These are phyloP conservation scores for Przewalskia tangutica DNA, from an alignment of 257 asterid genomes.

Conservation along the genomic window DNA sequence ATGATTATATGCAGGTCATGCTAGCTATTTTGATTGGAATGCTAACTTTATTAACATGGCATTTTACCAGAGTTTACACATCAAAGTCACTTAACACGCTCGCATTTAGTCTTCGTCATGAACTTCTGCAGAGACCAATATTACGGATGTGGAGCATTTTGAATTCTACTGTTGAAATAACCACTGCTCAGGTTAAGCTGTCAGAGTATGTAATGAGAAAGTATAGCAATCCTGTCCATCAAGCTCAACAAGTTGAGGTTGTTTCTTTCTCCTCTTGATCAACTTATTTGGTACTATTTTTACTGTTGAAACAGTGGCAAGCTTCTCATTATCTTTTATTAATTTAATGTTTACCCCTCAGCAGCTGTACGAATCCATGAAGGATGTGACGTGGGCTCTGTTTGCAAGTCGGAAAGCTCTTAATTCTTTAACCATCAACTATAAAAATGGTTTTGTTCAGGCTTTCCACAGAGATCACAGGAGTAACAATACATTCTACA, in stretches of 20 bases:
- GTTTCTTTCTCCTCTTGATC: neutral
- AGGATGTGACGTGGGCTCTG: constrained; percentile 83
- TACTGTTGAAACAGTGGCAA: neutral
- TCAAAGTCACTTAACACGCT: constrained; percentile 57
- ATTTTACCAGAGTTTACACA: constrained; percentile 77
- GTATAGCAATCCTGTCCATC: constrained; percentile 54
- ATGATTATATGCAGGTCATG: constrained; percentile 53
- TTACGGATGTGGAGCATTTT: constrained; percentile 87
- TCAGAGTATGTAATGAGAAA: constrained; percentile 59
- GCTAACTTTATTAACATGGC: constrained; percentile 86
- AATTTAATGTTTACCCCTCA: constrained; percentile 9
- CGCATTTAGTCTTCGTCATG: constrained; percentile 80
- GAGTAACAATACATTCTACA: constrained; percentile 63
- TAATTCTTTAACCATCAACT: constrained; percentile 63
- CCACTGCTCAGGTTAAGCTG: constrained; percentile 84
- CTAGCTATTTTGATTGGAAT: constrained; percentile 80
- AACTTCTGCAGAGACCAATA: constrained; percentile 76
- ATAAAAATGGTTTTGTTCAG: constrained; percentile 86
- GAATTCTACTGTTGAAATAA: constrained; percentile 73
- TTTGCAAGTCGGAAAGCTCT: constrained; percentile 80
- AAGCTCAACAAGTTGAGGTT: constrained; percentile 83
- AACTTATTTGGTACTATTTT: neutral
- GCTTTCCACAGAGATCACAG: constrained; percentile 81
- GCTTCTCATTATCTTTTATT: neutral
- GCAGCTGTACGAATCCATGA: constrained; percentile 85